Evolutionary conservation across 768 basidiomycete species (phyloP), one percentile per base, ranked within the genome.

Genomic region (Omphalotus guepiniiformis): DNA sequence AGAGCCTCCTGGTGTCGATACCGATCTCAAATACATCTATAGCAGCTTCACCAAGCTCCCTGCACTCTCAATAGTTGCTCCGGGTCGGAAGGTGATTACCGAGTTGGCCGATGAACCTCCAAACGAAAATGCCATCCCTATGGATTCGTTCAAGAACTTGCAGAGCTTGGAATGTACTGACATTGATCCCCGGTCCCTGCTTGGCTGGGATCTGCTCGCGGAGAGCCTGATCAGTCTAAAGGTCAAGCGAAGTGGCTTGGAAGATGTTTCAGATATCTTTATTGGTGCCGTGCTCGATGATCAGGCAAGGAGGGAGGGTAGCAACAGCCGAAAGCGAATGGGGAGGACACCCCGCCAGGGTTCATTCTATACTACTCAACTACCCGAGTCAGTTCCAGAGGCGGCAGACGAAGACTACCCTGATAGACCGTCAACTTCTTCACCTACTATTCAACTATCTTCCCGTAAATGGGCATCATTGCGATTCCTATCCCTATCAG

Each of bases 31-130:
- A 62, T 91, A 83, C 64, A 75, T 94, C 52, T 95, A 83, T 69
- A 91, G 90, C 61, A 79, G 83, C 60, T 91, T 95, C 70, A 96
- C 91, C 36, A 92, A 88, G 66, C 71, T 96, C 0, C 93, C 93
- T 13, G 85, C 91, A 1, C 71, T 95, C 30, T 67, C 73, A 6
- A 66, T 94, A 47, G 75, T 71, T 50, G 74, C 83, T 2, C 85
- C 88, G 0, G 78, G 78, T 37, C 73, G 74, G 39, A 81, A 79
- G 47, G 66, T 80, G 54, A 82, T 94, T 21, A 61, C 75, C 4
- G 91, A 91, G 60, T 73, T 91, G 9, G 69, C 74, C 3, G 72
- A 78, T 28, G 87, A 91, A 44, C 73, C 83, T 3, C 82, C 87
- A 1, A 79, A 78, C 53, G 75, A 81, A 58, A 85, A 81, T 56